Conservation (phyloP, 176 grass and related monocot genomes). For the Oryza longistaminata region DNA sequence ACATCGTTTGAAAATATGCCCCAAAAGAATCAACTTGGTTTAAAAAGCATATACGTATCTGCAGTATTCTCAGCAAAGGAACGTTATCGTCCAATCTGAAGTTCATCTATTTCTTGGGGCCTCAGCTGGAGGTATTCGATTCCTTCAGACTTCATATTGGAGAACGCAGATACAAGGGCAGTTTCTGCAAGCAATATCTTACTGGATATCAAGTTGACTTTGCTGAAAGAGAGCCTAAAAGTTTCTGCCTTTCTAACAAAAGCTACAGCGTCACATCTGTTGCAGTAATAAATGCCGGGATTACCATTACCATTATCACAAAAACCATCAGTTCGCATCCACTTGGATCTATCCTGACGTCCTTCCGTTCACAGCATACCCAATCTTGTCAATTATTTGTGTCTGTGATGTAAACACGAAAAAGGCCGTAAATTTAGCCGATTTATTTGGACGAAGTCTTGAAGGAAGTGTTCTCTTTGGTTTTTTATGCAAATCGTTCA, state of each 20-base stretch:
- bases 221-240: not conserved
- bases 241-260: conserved; percentile 1
- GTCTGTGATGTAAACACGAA: not conserved
- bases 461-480: not conserved
- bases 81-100: not conserved
- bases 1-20: not conserved
- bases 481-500: not conserved
- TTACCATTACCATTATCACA: too few relatives aligned
- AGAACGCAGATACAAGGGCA: not conserved
- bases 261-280: not conserved
- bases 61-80: not conserved
- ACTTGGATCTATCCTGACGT: not conserved
- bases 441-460: not conserved
- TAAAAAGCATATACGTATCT: not conserved
- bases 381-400: not conserved
- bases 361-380: conserved; percentile 2
- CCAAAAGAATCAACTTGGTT: not conserved
- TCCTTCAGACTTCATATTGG: not conserved
- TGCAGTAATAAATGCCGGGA: too few relatives aligned
- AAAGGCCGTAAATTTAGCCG: not conserved
- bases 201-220: conserved; percentile 11
- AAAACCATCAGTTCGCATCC: conserved; percentile 16
- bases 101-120: not conserved
- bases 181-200: conserved; percentile 6
- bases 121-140: not conserved